Base-by-base conservation (phyloP, 306 rosid species). In the Vigna reflexopilosa region DNA sequence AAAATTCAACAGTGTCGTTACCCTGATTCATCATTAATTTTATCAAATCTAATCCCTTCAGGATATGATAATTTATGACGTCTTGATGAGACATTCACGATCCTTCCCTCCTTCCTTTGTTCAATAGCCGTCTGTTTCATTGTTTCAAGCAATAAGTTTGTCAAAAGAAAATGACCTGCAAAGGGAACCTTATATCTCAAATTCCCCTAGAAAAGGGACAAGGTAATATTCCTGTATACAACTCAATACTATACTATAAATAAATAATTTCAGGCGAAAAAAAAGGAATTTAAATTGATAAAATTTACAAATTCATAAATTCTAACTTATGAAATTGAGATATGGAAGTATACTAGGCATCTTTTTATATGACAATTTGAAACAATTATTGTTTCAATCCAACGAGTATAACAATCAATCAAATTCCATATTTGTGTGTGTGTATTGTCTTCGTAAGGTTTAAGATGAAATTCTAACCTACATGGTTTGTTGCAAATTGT, bases 161-260 rank as follows among this genome's bases (percentile, higher is more conserved):
- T 90, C 90, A 93, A 79, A 62, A 89, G 91, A 83, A 93, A 90
- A 79, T 93, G 96, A 69, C 96, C 96, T 89, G 87, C 76, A 83
- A 15, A 83, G 34, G 61, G 64, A 61, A n/a, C 63, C 40, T 71
- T 8, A 19, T 36, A 66, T 73, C 64, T 77, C 79, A 77, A 71
- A 56, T 15, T 17, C 55, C 55, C 36, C 51, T 11, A 52, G 36
- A 30, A 47, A 28, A 51, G 16, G 56, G 64, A 66, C 11, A 66
- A 16, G 59, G 45, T 32, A 52, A 56, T 64, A 22, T 45, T 66
- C 10, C 54, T 38, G 47, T 26, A 38, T 16, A 38, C 44, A 36
- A 32, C 62, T 55, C 62, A 24, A 32, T 30, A 1, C 47, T 9
- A 42, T 42, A 30, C 12, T 14, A 30, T 15, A 17, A 26, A 49